A percentile compares a stretch with the other conserved stretches of the same genome.
Evolutionary conservation across 345 rosid species (phyloP).

Genomic region (Brassica rapa): DNA sequence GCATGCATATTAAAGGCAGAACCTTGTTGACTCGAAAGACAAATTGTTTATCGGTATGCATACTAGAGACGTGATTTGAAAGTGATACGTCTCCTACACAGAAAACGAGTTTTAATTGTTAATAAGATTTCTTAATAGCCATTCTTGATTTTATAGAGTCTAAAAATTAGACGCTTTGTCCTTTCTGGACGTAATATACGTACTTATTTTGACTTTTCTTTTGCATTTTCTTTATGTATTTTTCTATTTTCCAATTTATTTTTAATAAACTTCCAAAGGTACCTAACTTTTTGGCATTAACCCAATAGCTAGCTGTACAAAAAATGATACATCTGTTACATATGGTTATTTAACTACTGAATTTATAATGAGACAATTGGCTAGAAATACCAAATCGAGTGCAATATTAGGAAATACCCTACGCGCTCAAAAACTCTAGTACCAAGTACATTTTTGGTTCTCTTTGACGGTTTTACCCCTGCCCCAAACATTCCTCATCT

Average conservation of each 20-base stretch:
- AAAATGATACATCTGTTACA: constrained; percentile 24
- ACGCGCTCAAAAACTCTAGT: constrained; percentile 18
- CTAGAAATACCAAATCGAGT: neutral
- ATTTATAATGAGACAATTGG: neutral
- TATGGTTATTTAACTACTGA: constrained; percentile 10
- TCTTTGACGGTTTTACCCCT: no score
- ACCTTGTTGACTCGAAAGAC: neutral
- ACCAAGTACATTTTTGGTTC: constrained; percentile 39
- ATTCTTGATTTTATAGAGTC: neutral
- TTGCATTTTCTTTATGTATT: constrained; percentile 14
- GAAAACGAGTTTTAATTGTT: constrained; percentile 33
- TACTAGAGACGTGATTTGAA: constrained; percentile 24
- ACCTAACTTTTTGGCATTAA: constrained; percentile 27
- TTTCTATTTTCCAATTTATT: neutral
- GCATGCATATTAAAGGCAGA: neutral
- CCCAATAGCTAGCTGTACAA: constrained; percentile 28
- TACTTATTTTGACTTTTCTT: neutral
- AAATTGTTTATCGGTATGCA: neutral
- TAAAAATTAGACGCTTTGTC: neutral
- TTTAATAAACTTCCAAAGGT: neutral
- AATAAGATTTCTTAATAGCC: neutral
- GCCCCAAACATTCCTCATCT: no score
- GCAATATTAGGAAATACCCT: neutral
- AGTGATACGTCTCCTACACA: constrained; percentile 39
- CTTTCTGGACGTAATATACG: neutral